These are phyloP conservation scores for Diaporthe nobilis DNA, from an alignment of 2,329 filamentous ascomycete species.

Conservation along the genomic window DNA sequence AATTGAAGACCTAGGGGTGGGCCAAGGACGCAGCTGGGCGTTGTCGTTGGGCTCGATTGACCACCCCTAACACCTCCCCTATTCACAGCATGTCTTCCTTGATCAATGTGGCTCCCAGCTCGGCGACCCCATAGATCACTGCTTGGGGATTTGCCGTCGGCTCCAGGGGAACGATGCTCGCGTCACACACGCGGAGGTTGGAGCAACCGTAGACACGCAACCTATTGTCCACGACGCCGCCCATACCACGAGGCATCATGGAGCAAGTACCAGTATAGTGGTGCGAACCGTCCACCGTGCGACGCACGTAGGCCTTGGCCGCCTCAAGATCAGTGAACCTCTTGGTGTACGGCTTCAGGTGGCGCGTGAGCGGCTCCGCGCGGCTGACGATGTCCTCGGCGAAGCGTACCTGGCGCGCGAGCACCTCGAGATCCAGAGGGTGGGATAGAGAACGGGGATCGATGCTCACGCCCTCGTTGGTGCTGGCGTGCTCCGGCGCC, in stretches of 20 bases:
- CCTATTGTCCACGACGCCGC: conserved; percentile 17
- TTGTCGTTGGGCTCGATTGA: too few relatives aligned
- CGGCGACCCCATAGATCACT: conserved; percentile 26
- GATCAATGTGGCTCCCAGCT: conserved; percentile 18
- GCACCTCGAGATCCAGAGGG: conserved; percentile 7
- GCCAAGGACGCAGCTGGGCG: too few relatives aligned
- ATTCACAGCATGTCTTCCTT: conserved; percentile 19
- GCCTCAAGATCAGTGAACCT: neutral
- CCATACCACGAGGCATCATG: conserved; percentile 13
- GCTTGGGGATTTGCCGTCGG: conserved; percentile 23
- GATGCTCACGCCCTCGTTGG: neutral
- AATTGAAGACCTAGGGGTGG: too few relatives aligned
- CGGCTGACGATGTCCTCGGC: neutral
- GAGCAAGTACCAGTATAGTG: conserved; percentile 22
- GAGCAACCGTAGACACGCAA: conserved; percentile 20
- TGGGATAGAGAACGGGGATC: conserved; percentile 12
- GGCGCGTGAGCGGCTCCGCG: conserved; percentile 12
- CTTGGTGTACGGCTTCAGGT: conserved; percentile 17
- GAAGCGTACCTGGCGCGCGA: conserved; percentile 31
- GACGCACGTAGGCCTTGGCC: conserved; percentile 10
- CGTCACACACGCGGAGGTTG: conserved; percentile 30
- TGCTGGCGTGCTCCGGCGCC: conserved; percentile 10
- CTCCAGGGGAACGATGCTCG: conserved; percentile 17
- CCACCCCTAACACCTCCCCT: neutral
- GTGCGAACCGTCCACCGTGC: conserved; percentile 8